Base-by-base conservation (phyloP, 805 yeast species). In the Candida xiaguanensis region DNA sequence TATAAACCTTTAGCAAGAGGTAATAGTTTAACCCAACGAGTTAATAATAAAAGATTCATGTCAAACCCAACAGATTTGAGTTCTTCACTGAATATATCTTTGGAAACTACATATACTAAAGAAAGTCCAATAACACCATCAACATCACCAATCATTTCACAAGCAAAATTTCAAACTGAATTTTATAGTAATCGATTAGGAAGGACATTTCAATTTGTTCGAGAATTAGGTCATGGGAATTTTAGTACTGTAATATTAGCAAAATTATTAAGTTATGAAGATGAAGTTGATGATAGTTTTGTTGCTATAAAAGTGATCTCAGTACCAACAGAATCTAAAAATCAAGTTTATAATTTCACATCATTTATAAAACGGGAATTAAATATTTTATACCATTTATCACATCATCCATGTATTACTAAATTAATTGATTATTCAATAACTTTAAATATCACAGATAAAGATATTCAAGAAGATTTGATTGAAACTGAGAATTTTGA, bases 261-360 rank as follows among this genome's bases (percentile, higher is more conserved):
- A 5, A 57, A 58, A 28, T 49, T 61, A 2, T 34, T 56, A 0
- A 45, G 48, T 16, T 38, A 34, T 4, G 28, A 42, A 12, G 43
- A 36, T 3, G 32, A 32, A 14, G 19, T 5, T 7, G 31, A 28
- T 14, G 31, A 28, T 5, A 15, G n/a, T 15, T 44, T 42, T 1
- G 82, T 81, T 3, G 97, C 97, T 0, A 73, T 91, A 26, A 91
- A 91, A 56, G 74, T 85, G 13, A 64, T 75, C 12, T 43, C 56
- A 4, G 58, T 68, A n/a, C 75, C 75, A 8, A 41, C 48, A 12
- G 52, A 55, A 4, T 53, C 49, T 17, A 43, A 49, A 41, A 35
- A 44, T 40, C 58, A 56, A 31, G 38, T 57, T 26, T 41, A 52
- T 41, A 55, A 61, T 50, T 58, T 67, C 56, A 55, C 61, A 45